Evolutionary conservation across 345 rosid genomes (phyloP), one percentile per base, ranked within the genome.

Genomic region (Gossypium rotundifolium): DNA sequence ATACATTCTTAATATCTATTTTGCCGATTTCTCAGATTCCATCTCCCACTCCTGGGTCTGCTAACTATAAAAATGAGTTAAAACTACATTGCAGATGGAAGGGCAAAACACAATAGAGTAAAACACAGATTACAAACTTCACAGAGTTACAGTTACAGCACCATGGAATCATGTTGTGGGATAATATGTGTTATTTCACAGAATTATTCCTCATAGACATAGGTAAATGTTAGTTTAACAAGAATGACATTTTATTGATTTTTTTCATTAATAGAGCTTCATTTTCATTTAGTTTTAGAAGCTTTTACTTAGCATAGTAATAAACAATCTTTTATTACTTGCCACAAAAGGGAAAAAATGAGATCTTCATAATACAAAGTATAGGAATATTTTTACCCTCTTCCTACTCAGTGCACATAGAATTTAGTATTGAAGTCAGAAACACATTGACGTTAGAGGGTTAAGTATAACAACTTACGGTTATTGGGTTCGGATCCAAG

Each of bases 401-500:
- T 57, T 2, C 70, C 38, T 46, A 45, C 40, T 54, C 25, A 22
- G 44, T 22, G 25, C 51, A 57, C 55, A 42, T 23, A 40, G 63
- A 69, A 29, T 62, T 68, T 12, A 71, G 53, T 18, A 38, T 8
- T 2, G 49, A 54, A 33, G 55, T 53, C 33, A 33, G 38, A 80
- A 79, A 17, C 33, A 57, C 57, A 74, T 11, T 23, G 2, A 42
- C 6, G 55, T 70, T 63, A 23, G 22, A 22, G n/a, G 52, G 51
- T 25, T n/a, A 71, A 77, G 40, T 8, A 75, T 51, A 29, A n/a
- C 17, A 52, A 84, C 97, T 88, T 83, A 95, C 99, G 9, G 93
- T 91, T 90, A 91, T 88, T 25, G 98, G 98, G 74, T 90, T 93
- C 8, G 99, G 98, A 83, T 93, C 96, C 87, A 95, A 82, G 80